Conservation (phyloP, 306 rosid species). For the Alnus glutinosa region DNA sequence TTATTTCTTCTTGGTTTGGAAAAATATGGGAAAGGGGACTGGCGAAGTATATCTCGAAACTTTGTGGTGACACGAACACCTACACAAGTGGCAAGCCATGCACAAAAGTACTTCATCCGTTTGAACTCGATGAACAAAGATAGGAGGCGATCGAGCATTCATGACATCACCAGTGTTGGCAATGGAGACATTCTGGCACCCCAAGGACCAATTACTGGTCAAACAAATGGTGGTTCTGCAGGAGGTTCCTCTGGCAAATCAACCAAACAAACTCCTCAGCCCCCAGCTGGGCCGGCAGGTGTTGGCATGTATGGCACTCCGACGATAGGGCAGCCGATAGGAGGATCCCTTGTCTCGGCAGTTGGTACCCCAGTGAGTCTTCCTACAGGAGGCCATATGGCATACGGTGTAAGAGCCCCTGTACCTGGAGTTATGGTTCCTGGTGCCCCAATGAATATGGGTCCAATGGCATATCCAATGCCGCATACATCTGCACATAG, state of each 20-base stretch:
- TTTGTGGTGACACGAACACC: conserved; percentile 96
- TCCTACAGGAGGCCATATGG: conserved; percentile 61
- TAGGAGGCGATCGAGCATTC: conserved; percentile 95
- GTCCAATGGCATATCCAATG: conserved; percentile 74
- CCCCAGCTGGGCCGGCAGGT: conserved; percentile 53
- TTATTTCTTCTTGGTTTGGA: conserved; percentile 92
- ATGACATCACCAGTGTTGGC: conserved; percentile 84
- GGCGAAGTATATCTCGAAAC: conserved; percentile 97
- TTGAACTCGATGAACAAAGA: conserved; percentile 95
- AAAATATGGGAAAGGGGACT: conserved; percentile 95
- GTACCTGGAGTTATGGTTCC: conserved; percentile 69
- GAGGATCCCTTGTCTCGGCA: conserved; percentile 84
- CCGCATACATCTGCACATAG: conserved; percentile 71
- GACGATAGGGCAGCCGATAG: conserved; percentile 87
- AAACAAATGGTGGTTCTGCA: conserved; percentile 58
- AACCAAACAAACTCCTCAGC: conserved; percentile 50
- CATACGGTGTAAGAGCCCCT: conserved; percentile 74
- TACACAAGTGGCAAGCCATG: conserved; percentile 97
- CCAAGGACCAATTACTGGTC: conserved; percentile 89
- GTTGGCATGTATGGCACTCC: conserved; percentile 73
- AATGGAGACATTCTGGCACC: conserved; percentile 66
- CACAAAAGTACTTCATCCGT: conserved; percentile 95
- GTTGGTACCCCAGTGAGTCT: conserved; percentile 91
- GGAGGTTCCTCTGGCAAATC: conserved; percentile 54
- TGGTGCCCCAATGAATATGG: conserved; percentile 78